Evolutionary conservation across 495 filamentous ascomycete species (phyloP).

Genomic region (Aspergillus hancockii): DNA sequence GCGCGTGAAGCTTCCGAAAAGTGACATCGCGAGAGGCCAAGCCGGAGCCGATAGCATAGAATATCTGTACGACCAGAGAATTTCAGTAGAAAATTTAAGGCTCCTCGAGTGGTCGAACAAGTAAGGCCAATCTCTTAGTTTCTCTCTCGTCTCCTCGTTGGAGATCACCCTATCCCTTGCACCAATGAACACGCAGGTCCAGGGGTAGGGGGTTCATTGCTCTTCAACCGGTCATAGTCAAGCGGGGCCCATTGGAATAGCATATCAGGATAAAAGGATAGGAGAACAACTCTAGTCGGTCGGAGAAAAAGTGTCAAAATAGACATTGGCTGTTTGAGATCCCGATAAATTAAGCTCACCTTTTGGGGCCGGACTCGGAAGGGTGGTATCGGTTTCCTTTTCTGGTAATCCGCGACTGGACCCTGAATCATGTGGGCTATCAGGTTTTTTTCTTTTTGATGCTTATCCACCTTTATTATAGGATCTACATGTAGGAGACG

Average conservation of each 20-base stretch:
- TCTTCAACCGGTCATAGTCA: background rate
- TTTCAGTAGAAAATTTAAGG: conserved; percentile 5
- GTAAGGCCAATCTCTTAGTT: background rate
- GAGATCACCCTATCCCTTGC: conserved; percentile 14
- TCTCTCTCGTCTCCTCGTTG: conserved; percentile 4
- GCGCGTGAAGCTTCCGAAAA: conserved; percentile 18
- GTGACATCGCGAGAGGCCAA: conserved; percentile 16
- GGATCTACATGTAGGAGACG: background rate
- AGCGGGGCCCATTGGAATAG: background rate
- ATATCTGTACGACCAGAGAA: conserved; percentile 6
- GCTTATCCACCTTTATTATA: background rate
- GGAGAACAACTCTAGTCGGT: background rate
- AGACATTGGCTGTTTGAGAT: conserved; percentile 2
- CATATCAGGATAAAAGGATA: background rate
- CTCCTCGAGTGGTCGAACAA: conserved; percentile 11
- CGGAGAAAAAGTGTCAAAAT: background rate
- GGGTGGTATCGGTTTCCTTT: conserved; percentile 2
- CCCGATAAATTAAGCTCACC: conserved; percentile 8
- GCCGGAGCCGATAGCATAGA: conserved; percentile 6
- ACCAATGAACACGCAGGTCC: background rate
- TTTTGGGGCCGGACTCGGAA: background rate
- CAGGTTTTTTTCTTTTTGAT: conserved; percentile 13
- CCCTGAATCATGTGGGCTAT: conserved; percentile 16
- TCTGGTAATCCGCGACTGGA: conserved; percentile 15
- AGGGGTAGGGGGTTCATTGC: background rate